Percentiles rank a stretch among this genome's conserved stretches.
Conservation (phyloP, 2,329 filamentous ascomycete species). For the Talaromyces piceae region DNA sequence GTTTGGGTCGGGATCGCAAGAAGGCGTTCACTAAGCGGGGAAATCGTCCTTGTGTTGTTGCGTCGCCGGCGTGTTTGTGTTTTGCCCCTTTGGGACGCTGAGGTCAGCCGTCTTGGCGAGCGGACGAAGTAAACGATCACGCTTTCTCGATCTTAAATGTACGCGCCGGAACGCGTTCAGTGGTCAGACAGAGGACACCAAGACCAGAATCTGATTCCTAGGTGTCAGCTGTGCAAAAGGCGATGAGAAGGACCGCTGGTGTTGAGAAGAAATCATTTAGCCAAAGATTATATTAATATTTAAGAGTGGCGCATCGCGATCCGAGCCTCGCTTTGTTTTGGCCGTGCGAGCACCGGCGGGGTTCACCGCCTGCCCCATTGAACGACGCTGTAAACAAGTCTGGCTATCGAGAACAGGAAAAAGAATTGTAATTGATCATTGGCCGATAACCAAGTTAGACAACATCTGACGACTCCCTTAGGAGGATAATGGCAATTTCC, state of each 20-base stretch:
- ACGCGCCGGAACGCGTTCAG: too few relatives aligned
- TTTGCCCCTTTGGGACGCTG: conserved; percentile 19
- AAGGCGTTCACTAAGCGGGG: too few relatives aligned
- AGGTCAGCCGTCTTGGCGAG: conserved; percentile 1
- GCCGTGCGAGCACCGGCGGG: background rate
- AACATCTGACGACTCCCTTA: background rate
- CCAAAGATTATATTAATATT: too few relatives aligned
- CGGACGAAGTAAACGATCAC: too few relatives aligned
- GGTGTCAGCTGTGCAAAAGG: background rate
- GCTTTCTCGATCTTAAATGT: too few relatives aligned
- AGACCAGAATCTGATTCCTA: background rate
- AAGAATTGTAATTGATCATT: background rate
- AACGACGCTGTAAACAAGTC: background rate
- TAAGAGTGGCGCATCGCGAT: too few relatives aligned
- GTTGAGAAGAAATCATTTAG: background rate
- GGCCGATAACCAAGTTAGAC: background rate
- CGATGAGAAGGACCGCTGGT: background rate
- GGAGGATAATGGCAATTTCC: background rate
- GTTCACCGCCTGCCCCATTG: background rate
- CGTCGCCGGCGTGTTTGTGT: conserved; percentile 19
- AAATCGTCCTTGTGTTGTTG: conserved; percentile 2
- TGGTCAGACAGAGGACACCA: background rate
- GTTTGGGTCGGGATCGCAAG: background rate
- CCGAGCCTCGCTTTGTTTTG: background rate
- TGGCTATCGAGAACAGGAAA: background rate